These are phyloP conservation scores for Lobosporangium transversale DNA, from an alignment of 192 early-diverging fungal species.

Conservation along the genomic window DNA sequence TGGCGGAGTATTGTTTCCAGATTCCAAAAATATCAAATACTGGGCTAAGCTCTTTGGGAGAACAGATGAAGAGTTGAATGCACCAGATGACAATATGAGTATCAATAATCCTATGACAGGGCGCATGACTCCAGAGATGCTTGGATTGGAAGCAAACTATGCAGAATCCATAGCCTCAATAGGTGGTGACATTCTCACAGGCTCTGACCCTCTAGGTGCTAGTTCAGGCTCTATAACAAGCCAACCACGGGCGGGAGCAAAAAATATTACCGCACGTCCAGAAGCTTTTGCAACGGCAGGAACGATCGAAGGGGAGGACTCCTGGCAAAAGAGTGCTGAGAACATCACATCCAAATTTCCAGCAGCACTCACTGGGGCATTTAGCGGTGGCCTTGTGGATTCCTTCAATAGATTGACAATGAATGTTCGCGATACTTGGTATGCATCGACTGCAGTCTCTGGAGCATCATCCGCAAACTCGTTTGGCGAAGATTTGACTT, in stretches of 20 bases:
- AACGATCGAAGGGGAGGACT: slow-evolving; percentile 9
- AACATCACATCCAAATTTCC: slow-evolving; percentile 40
- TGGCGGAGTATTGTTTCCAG: slow-evolving; percentile 74
- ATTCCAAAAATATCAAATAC: slow-evolving; percentile 70
- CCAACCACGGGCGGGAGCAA: slow-evolving; percentile 6
- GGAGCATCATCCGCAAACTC: background rate
- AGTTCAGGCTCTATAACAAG: background rate
- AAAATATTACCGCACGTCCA: background rate
- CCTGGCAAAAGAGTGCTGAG: slow-evolving; percentile 39
- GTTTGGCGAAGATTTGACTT: slow-evolving; percentile 3
- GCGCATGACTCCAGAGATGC: slow-evolving; percentile 32
- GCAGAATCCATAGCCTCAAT: slow-evolving; percentile 10
- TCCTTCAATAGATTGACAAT: slow-evolving; percentile 38
- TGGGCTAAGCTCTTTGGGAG: slow-evolving; percentile 77
- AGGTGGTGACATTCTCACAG: background rate
- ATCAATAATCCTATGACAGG: slow-evolving; percentile 12
- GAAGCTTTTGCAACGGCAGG: background rate
- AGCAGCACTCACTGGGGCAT: slow-evolving; percentile 37
- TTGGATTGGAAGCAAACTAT: slow-evolving; percentile 22
- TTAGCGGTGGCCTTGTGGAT: slow-evolving; percentile 31
- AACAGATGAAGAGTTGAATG: slow-evolving; percentile 65
- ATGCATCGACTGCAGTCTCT: slow-evolving; percentile 15
- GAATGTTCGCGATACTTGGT: slow-evolving; percentile 50
- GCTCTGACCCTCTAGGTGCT: slow-evolving; percentile 23
- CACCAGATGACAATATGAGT: slow-evolving; percentile 15